Conservation (phyloP, 1,284 basidiomycete species). For the Malassezia dermatis region DNA sequence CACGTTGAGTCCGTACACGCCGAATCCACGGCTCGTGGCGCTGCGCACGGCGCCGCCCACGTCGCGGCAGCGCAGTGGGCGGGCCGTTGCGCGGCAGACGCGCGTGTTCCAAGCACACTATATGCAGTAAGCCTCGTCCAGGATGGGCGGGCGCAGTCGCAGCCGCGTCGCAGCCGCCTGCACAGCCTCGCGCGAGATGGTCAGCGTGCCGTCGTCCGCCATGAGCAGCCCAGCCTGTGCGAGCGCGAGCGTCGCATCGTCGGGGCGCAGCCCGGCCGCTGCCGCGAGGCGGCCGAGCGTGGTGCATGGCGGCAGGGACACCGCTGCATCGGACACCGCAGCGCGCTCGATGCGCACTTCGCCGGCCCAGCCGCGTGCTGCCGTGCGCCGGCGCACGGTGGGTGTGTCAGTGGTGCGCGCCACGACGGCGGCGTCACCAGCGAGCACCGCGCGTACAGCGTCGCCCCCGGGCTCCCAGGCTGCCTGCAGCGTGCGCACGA, state of each 20-base stretch:
- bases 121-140: constrained; percentile 15
- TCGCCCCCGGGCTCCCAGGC: constrained; percentile 32
- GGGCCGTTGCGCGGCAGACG: constrained; percentile 8
- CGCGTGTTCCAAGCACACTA: constrained; percentile 9
- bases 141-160: constrained; percentile 7
- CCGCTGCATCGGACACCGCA: not conserved
- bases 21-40: constrained; percentile 35
- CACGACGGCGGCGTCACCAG: not conserved
- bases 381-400: constrained; percentile 2
- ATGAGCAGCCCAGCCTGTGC: constrained; percentile 71
- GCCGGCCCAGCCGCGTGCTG: constrained; percentile 19
- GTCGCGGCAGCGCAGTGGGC: not conserved
- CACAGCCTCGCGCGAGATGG: not conserved
- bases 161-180: constrained; percentile 2
- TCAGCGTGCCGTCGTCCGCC: constrained; percentile 32
- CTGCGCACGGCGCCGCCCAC: constrained; percentile 33
- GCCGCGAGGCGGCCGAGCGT: constrained; percentile 56
- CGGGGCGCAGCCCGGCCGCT: constrained; percentile 68
- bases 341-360: constrained; percentile 11
- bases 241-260: constrained; percentile 77
- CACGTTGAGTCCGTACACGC: constrained; percentile 38
- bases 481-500: constrained; percentile 68
- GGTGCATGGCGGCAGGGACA: constrained; percentile 20
- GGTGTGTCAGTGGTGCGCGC: not conserved
- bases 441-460: constrained; percentile 4